Evolutionary conservation across 2,329 filamentous ascomycete species (phyloP), one percentile per base, ranked within the genome.

Genomic region (Monilinia aucupariae): DNA sequence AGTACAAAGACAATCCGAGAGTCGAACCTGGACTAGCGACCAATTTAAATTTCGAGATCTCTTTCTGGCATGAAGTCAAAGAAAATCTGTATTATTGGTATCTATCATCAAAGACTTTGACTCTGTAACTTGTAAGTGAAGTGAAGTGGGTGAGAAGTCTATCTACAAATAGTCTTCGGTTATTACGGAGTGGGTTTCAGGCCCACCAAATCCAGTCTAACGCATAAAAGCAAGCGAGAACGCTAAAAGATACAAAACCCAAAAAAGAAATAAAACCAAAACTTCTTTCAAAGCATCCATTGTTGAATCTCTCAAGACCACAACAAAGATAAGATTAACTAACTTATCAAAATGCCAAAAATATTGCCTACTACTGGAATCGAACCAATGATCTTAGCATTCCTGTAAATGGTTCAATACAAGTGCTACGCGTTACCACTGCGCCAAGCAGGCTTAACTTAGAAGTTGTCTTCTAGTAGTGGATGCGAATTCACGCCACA

Each of bases 381-480:
- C 54, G 54, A 58, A 58, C 54, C 54, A 58, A 58, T 58, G 54
- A 58, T 58, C 54, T 58, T 58, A 58, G 54, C 54, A 58, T 58
- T 37, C 25, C 30, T 32, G 4, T 34, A 10, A 17, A 0, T 5
- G 15, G 7, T 7, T 8, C 9, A 34, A 34, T 58, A 58, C 54
- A 58, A 58, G 54, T 58, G 54, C 54, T 58, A 58, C 54, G 54
- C 54, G 54, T 58, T 58, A 58, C 41, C 54, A 58, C 54, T 58
- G 54, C 54, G 54, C 54, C 54, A 58, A 58, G 43, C 54, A 58
- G 54, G 54, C 54, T 58, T 47, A 8, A 2, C 7, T 45, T 56
- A 56, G 39, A 34, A 56, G 53, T 45, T 45, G 17, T 12, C 53
- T 56, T 34, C 41, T 56, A 56, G 2, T 34, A 47, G 41, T 47